Evolutionary conservation across 2,329 filamentous ascomycete genomes (phyloP).

Genomic region (Monilinia fructicola): DNA sequence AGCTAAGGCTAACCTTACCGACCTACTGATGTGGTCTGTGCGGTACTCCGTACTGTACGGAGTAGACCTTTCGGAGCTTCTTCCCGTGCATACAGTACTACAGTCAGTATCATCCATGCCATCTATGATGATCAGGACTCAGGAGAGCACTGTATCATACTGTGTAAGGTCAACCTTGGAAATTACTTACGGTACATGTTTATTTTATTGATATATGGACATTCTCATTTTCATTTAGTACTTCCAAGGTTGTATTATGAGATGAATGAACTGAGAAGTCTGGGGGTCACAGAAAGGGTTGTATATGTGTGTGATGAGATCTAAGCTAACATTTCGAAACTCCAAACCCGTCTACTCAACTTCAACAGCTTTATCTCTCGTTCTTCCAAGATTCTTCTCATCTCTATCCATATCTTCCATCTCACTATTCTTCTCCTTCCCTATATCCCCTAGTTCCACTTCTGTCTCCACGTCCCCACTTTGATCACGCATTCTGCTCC

Average conservation of each 20-base stretch:
- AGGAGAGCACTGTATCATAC: too few relatives aligned
- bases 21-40: too few relatives aligned
- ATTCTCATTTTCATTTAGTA: too few relatives aligned
- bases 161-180: too few relatives aligned
- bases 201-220: too few relatives aligned
- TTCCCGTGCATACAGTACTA: too few relatives aligned
- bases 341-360: not conserved
- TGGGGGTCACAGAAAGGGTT: too few relatives aligned
- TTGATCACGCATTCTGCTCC: not conserved
- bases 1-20: too few relatives aligned
- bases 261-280: too few relatives aligned
- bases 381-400: not conserved
- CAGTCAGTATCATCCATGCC: not conserved
- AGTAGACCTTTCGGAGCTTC: slow-evolving; percentile 3
- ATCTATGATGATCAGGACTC: not conserved
- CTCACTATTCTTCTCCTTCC: not conserved
- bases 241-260: too few relatives aligned
- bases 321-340: not conserved
- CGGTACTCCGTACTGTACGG: too few relatives aligned
- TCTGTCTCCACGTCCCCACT: not conserved
- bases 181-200: too few relatives aligned
- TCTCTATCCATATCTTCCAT: not conserved
- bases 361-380: not conserved
- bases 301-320: not conserved
- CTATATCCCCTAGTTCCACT: slow-evolving; percentile 2